phyloP scores from a whole-genome alignment of 495 filamentous ascomycete species.

The Letharia columbiana region DNA sequence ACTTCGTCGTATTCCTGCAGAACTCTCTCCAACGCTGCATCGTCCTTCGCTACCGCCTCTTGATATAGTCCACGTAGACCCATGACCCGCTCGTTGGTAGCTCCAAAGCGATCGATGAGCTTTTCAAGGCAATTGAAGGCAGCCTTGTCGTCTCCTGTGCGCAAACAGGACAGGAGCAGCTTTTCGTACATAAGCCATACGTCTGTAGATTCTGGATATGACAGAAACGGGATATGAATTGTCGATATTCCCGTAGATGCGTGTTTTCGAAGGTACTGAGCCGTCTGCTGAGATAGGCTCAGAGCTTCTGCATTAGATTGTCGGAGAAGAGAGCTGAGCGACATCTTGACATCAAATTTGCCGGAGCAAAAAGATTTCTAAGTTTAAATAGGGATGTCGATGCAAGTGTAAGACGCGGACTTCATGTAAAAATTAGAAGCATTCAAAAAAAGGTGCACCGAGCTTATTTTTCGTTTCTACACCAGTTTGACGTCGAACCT shows the following conservation, averaged over 20 bases:
- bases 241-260: slow-evolving; percentile 36
- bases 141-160: slow-evolving; percentile 70
- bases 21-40: slow-evolving; percentile 53
- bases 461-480: too few species aligned
- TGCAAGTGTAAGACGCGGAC: too few species aligned
- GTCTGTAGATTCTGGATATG: slow-evolving; percentile 59
- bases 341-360: slow-evolving; percentile 3
- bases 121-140: slow-evolving; percentile 65
- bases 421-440: too few species aligned
- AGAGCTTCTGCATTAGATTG: slow-evolving; percentile 42
- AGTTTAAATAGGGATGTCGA: too few species aligned
- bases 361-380: not conserved
- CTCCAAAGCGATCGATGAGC: slow-evolving; percentile 70
- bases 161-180: slow-evolving; percentile 73
- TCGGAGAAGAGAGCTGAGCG: slow-evolving; percentile 30
- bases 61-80: slow-evolving; percentile 73
- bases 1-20: slow-evolving; percentile 69
- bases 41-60: slow-evolving; percentile 67
- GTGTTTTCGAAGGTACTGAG: slow-evolving; percentile 50
- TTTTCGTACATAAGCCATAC: slow-evolving; percentile 79
- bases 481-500: not conserved
- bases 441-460: too few species aligned
- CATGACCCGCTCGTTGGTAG: slow-evolving; percentile 72
- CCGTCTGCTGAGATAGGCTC: slow-evolving; percentile 69
- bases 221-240: slow-evolving; percentile 45